Evolutionary conservation across 306 rosid genomes (phyloP).

Genomic region (Vigna angularis): DNA sequence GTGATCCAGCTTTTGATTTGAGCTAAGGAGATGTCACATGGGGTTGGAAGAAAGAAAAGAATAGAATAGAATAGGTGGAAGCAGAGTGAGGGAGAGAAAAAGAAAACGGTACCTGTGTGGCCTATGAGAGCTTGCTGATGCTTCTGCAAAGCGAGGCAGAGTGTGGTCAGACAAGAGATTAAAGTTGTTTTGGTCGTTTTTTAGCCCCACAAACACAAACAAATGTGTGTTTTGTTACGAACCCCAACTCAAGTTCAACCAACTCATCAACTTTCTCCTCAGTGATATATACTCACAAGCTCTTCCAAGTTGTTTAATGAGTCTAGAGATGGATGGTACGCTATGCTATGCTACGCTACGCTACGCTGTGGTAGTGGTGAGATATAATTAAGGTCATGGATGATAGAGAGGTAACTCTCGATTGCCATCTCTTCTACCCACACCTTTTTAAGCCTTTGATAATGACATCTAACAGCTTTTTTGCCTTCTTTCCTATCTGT

Average conservation of each 20-base stretch:
- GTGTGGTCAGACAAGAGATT: conserved; percentile 56
- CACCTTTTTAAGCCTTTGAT: conserved; percentile 65
- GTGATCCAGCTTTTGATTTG: conserved; percentile 38
- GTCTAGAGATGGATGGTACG: conserved; percentile 20
- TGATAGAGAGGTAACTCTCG: conserved; percentile 54
- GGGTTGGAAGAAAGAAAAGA: conserved; percentile 38
- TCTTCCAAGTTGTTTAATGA: conserved; percentile 32
- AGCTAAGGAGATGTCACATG: conserved; percentile 54
- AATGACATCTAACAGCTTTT: conserved; percentile 74
- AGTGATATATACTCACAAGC: conserved; percentile 10
- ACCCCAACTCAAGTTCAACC: conserved; percentile 49
- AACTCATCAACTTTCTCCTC: conserved; percentile 30
- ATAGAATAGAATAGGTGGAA: background rate
- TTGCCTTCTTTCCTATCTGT: conserved; percentile 39
- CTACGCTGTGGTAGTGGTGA: conserved; percentile 11
- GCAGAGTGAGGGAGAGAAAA: conserved; percentile 8
- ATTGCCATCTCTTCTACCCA: conserved; percentile 57
- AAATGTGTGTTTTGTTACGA: conserved; percentile 31
- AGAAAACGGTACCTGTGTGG: conserved; percentile 52
- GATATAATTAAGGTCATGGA: conserved; percentile 63
- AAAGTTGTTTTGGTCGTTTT: conserved; percentile 54
- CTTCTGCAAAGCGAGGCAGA: conserved; percentile 67
- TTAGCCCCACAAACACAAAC: conserved; percentile 53
- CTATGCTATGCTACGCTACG: too few species aligned
- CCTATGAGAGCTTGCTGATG: conserved; percentile 55